These are phyloP conservation scores for Daldinia sp. DNA, from an alignment of 2,329 filamentous ascomycete genomes.

Conservation along the genomic window DNA sequence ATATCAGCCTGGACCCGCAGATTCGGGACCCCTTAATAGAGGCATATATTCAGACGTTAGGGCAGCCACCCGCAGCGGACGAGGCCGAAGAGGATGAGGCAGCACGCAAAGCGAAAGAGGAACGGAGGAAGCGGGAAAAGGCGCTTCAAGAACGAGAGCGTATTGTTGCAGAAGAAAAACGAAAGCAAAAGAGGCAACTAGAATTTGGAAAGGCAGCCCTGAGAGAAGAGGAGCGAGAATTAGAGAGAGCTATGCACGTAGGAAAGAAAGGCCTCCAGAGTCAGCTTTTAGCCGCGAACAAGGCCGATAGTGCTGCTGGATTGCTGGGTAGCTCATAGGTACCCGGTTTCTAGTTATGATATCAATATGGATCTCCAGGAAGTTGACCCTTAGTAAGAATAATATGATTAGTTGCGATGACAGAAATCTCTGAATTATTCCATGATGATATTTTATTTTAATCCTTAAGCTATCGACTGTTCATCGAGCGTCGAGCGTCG, in stretches of 20 bases:
- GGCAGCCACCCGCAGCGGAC: conserved; percentile 62
- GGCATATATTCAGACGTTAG: conserved; percentile 73
- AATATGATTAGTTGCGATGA: background rate
- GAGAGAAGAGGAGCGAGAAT: conserved; percentile 74
- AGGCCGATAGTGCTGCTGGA: conserved; percentile 32
- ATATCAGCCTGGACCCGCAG: conserved; percentile 72
- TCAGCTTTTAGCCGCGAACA: conserved; percentile 62
- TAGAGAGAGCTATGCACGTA: conserved; percentile 76
- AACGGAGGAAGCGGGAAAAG: conserved; percentile 70
- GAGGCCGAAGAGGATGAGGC: conserved; percentile 63
- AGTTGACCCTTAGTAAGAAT: background rate
- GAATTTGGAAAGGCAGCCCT: conserved; percentile 71
- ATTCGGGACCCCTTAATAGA: conserved; percentile 74
- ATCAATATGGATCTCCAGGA: background rate
- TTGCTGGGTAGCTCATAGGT: conserved; percentile 3
- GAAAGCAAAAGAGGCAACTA: conserved; percentile 68
- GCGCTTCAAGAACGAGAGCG: conserved; percentile 75
- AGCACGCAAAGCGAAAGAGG: conserved; percentile 61
- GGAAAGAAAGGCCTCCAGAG: conserved; percentile 74
- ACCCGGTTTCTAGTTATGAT: background rate
- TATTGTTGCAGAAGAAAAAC: conserved; percentile 72
- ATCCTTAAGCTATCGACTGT: background rate
- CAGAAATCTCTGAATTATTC: background rate
- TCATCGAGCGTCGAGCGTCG: background rate
- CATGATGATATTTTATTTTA: no score